Base-by-base conservation (phyloP, 140 eudicot species). In the Flaveria floridana region DNA sequence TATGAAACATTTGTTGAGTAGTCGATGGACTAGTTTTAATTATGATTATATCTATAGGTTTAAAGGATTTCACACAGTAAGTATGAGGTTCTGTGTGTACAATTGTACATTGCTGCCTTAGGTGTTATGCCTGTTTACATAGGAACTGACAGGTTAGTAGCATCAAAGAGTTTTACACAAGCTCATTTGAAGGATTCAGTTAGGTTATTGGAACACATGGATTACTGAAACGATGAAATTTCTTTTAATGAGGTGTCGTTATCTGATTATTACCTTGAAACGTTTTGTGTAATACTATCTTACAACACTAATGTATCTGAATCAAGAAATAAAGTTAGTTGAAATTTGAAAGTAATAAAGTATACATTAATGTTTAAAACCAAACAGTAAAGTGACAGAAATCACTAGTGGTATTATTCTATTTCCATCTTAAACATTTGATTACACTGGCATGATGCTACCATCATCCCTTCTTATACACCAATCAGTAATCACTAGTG, bases 61-160 rank as follows among this genome's bases (percentile, higher is more conserved):
- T 67, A 66, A 52, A 76, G 74, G 55, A 66, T 53, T 20, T 19
- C 25, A 34, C 46, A 51, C 64, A 20, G 41, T 50, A 18, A 47
- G 19, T 63, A 20, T 48, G 68, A 53, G 73, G 57, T 50, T 75
- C 18, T 75, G 18, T 50, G 63, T 71, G 65, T 37, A 21, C 30
- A n/a, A 70, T 42, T 71, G 65, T 50, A 21, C 46, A n/a, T 78
- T 42, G 28, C 13, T 77, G 37, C 58, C 25, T 56, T 68, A 68
- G 71, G 51, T 59, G 44, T 19, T 69, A 26, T 44, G 81, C 14
- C 6, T 15, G 11, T 55, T 42, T 21, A 2, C 21, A 56, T 57
- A 37, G 68, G 68, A 23, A 72, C 16, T 56, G 21, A 57, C 44
- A 12, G 30, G 23, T 42, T 39, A 39, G 19, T 56, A 56, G 55